Evolutionary conservation across 345 rosid species (phyloP), one percentile per base, ranked within the genome.

Genomic region (Hirschfeldia incana): DNA sequence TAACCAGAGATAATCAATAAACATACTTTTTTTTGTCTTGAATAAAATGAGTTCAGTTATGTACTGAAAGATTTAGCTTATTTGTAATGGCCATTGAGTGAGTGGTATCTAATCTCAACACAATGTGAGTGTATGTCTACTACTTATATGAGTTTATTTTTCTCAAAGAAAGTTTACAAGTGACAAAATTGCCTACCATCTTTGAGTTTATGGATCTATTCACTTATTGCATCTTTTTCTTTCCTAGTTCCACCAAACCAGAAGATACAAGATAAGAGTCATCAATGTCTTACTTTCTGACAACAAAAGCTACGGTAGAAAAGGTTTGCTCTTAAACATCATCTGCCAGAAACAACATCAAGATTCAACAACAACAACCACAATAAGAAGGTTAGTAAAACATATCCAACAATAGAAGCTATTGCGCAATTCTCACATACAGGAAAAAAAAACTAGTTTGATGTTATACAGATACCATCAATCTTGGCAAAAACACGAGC

Each of bases 241-340:
- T 80, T 79, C 51, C 79, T 80, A 4, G 4, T 34, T 0, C 49
- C 33, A 61, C 16, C 57, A 67, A 44, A 67, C 73, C 42, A 67
- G 65, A 51, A 32, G 34, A 21, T 21, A 21, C 21, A 21, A 21
- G 21, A 21, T 21, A 62, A 46, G 2, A 57, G 27, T 76, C 37
- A 69, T 8, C 21, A 36, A 29, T 70, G n/a, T 60, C 46, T 55
- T 4, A 67, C 64, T 73, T 26, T 58, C 8, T 30, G 1, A 30
- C 69, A 60, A 32, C 26, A 74, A 67, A 67, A 60, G 36, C 32
- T 5, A 64, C 5, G 4, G 2, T 64, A 8, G 21, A 21, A 21
- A 21, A 21, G 21, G 0, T 17, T 59, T 12, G 1, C 83, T 86
- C 88, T 89, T 89, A 82, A 94, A 94, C 97, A 94, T 86, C 37